A percentile compares a stretch with the other conserved stretches of the same genome.
phyloP scores from a whole-genome alignment of 2,329 filamentous ascomycete species.

The Paraphaeosphaeria minitans region DNA sequence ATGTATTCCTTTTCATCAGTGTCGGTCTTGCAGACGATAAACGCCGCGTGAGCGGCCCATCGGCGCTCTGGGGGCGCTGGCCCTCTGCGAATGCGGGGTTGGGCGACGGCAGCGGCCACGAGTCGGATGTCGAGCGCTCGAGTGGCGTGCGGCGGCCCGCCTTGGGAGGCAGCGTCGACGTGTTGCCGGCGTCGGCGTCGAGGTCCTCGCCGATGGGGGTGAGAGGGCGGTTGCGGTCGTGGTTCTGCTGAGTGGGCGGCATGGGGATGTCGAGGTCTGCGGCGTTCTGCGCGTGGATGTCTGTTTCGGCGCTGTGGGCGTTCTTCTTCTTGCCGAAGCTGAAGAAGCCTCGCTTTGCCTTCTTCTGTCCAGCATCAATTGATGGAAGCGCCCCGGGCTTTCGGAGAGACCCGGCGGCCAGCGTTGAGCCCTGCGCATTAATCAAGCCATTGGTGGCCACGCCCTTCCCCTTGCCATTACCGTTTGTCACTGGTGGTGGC shows the following conservation, averaged over 20 bases:
- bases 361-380: conserved; percentile 40
- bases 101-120: conserved; percentile 55
- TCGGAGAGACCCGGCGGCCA: conserved; percentile 48
- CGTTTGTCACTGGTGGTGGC: conserved; percentile 53
- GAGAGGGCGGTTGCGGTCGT: conserved; percentile 30
- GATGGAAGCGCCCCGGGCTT: conserved; percentile 31
- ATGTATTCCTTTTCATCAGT: conserved; percentile 27
- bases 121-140: conserved; percentile 41
- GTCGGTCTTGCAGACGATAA: conserved; percentile 18
- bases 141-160: conserved; percentile 47
- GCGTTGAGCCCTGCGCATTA: conserved; percentile 32
- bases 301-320: conserved; percentile 30
- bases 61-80: conserved; percentile 27
- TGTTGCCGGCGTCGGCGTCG: conserved; percentile 30
- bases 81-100: conserved; percentile 18
- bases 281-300: not conserved
- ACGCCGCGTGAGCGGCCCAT: conserved; percentile 18
- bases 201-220: conserved; percentile 44
- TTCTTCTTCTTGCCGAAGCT: conserved; percentile 68
- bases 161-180: conserved; percentile 41
- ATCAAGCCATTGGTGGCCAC: conserved; percentile 20
- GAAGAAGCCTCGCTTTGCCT: conserved; percentile 51
- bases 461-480: conserved; percentile 37
- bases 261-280: conserved; percentile 31
- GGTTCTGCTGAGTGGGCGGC: conserved; percentile 35